Conservation (phyloP, 371 early-diverging fungal genomes). For the Smittium culicis region DNA sequence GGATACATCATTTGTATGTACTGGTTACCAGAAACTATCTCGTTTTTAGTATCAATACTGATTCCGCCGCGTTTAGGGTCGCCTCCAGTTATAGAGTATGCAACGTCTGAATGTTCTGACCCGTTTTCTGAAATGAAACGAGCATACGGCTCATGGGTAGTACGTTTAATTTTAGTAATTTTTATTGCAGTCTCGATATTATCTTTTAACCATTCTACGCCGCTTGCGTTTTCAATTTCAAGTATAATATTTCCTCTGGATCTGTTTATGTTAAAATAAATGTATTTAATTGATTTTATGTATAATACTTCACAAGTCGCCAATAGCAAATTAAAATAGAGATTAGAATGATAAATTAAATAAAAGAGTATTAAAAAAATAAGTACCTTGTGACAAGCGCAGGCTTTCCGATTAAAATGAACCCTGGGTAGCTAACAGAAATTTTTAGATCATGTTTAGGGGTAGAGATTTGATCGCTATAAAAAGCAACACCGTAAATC, state of each 20-base stretch:
- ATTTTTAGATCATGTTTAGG: not conserved
- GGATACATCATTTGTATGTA: no score
- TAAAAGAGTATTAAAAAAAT: not conserved
- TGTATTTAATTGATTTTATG: not conserved
- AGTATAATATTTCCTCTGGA: conserved; percentile 26
- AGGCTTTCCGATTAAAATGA: not conserved
- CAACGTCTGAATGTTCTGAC: not conserved
- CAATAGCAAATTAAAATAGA: no score
- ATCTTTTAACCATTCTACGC: conserved; percentile 12
- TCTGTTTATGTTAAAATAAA: not conserved
- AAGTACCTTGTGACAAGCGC: not conserved
- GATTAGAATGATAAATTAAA: no score
- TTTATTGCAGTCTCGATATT: not conserved
- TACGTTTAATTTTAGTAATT: not conserved
- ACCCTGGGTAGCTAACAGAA: not conserved
- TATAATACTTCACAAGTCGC: no score
- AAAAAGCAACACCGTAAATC: conserved; percentile 22
- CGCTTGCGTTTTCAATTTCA: conserved; percentile 19
- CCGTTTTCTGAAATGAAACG: not conserved
- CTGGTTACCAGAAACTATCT: no score
- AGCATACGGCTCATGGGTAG: not conserved
- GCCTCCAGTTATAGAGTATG: conserved; percentile 25
- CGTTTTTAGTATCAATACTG: conserved; percentile 22
- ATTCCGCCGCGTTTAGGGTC: conserved; percentile 27
- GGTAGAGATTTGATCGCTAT: not conserved